Base-by-base conservation (phyloP, 352 stramenopile species). In the Phytophthora foliorum region DNA sequence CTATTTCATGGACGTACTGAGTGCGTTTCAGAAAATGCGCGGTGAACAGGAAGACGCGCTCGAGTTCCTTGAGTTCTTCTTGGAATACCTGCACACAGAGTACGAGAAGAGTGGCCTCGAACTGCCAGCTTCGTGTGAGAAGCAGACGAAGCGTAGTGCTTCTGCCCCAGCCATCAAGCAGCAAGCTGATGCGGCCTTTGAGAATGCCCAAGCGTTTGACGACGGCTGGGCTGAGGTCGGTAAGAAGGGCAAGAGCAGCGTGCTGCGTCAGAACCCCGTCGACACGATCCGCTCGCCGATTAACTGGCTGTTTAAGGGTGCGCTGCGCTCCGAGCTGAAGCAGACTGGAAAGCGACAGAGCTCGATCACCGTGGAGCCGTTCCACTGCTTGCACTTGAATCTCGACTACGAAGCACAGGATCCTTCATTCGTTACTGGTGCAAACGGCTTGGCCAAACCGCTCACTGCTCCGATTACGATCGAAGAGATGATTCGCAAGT, bases 21-120 rank as follows among this genome's bases (percentile, higher is more conserved):
- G 84, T 21, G 84, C 85, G 4, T 94, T 95, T 63, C 86, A 94
- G 57, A 93, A 91, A 62, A 91, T 90, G 62, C 82, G 81, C 10
- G 88, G 88, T 38, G 84, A 93, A 38, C 86, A 95, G 55, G 84
- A 95, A 72, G 88, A 95, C 24, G 88, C 88, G 21, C 78, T 95
- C 17, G 88, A 95, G 69, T 95, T 95, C 62, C 76, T 95, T 31
- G 88, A 95, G 61, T 95, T 95, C 64, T 91, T 93, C 61, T 68
- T 95, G 31, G 88, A 95, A 34, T 90, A 93, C 54, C 53, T 95
- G 34, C 88, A 95, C 65, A 88, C 79, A 0, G 88, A 95, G 61
- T 95, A 93, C 62, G 88, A 94, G 41, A 78, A 82, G 34, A 94
- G 86, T 39, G 81, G 80, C 0, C 70, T 94, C 14, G 51, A 74